phyloP scores from a whole-genome alignment of 192 early-diverging fungal species.

The Coemansia javaensis region DNA sequence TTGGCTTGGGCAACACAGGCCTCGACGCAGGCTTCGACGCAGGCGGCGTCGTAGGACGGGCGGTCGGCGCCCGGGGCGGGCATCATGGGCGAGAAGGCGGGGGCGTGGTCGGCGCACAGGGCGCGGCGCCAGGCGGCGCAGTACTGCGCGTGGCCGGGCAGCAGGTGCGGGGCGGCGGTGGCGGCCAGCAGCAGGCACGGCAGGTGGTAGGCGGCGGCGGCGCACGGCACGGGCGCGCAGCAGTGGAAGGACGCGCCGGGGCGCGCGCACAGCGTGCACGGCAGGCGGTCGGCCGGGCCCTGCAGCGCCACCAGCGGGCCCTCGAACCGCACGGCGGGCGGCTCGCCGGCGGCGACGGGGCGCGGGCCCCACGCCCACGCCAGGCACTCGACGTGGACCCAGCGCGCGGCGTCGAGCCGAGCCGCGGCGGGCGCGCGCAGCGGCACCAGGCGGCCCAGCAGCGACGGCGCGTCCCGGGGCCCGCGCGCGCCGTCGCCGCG shows the following conservation, averaged over 20 bases:
- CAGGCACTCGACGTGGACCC: constrained; percentile 46
- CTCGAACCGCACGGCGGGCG: constrained; percentile 20
- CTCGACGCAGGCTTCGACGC: constrained; percentile 10
- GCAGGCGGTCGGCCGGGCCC: not conserved
- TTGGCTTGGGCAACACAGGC: too few species aligned
- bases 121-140: constrained; percentile 40
- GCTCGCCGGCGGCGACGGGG: not conserved
- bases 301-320: constrained; percentile 7
- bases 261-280: constrained; percentile 27
- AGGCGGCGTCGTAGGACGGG: constrained; percentile 4
- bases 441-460: constrained; percentile 26
- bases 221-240: constrained; percentile 40
- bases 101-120: constrained; percentile 28
- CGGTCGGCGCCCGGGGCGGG: constrained; percentile 16
- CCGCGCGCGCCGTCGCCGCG: constrained; percentile 22
- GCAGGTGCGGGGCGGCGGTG: constrained; percentile 3
- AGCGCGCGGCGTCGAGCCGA: not conserved
- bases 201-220: constrained; percentile 34
- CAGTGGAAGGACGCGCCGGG: constrained; percentile 37
- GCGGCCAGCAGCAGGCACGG: constrained; percentile 36
- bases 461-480: not conserved
- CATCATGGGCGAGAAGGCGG: constrained; percentile 38
- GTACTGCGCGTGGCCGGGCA: constrained; percentile 15
- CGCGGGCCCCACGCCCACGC: constrained; percentile 51
- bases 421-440: not conserved